Evolutionary conservation across 2,329 filamentous ascomycete genomes (phyloP), one percentile per base, ranked within the genome.

Genomic region (Akanthomyces uredinophilus): DNA sequence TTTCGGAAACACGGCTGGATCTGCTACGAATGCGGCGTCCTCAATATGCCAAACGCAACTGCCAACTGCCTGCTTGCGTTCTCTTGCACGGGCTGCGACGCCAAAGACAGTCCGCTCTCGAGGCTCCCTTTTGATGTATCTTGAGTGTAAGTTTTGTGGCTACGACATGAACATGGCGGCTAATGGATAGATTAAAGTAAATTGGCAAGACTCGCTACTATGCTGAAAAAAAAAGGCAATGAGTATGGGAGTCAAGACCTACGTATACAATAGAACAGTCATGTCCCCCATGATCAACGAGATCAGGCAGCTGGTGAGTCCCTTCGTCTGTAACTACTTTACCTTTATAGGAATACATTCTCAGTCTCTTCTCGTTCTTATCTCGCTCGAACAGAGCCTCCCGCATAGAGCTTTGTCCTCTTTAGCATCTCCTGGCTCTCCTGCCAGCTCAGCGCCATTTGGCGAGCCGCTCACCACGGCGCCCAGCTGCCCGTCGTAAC

Each of bases 41-140:
- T 51, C 37, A 58, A 58, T 22, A 11, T 60, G 11, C 46, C 57
- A 14, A 14, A 13, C 11, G 7, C 22, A 18, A n/a, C 5, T 5
- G 47, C 57, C 47, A 60, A 44, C 37, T 43, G 18, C 37, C 6
- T 52, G 13, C 51, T 60, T 44, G 1, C 57, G 1, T 51, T 60
- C 35, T 43, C 24, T 14, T 60, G 57, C 47, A 4, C 6, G 3
- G 7, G 14, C 35, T 60, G 57, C 46, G 47, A 27, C 4, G 47
- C 57, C 22, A 60, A 60, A 20, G 57, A 60, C 37, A 35, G 57
- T 8, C 37, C 57, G 4, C 37, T 18, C 4, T 60, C 57, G 24
- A 18, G 3, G 27, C 47, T 60, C 3, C 47, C 57, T 18, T 22
- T 3, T 16, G 37, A 39, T 3, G 13, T 39, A 16, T 39, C 14